Conservation (phyloP, 2,329 filamentous ascomycete species). For the Cercospora citrullina region DNA sequence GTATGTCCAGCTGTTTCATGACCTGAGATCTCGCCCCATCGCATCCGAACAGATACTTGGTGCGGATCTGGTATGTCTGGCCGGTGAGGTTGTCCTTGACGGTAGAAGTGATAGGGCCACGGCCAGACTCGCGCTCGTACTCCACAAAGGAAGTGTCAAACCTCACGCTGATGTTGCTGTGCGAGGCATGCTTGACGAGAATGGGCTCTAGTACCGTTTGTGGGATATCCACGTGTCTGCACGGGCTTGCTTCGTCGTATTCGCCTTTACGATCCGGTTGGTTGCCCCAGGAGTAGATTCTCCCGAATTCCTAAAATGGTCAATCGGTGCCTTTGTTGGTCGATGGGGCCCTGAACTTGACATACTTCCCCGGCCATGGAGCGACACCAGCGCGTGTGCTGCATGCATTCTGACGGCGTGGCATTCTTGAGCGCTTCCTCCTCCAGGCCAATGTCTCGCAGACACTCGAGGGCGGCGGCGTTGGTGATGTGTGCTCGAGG, state of each 20-base stretch:
- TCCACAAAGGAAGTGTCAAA: constrained; percentile 44
- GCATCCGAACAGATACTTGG: constrained; percentile 60
- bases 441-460: constrained; percentile 49
- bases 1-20: constrained; percentile 49
- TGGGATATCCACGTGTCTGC: constrained; percentile 46
- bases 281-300: constrained; percentile 47
- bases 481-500: constrained; percentile 63
- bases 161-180: constrained; percentile 43
- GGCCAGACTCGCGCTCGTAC: constrained; percentile 28
- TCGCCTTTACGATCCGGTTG: constrained; percentile 44
- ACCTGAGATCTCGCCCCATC: constrained; percentile 55
- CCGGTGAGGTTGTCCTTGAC: constrained; percentile 42
- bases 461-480: constrained; percentile 54
- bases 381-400: constrained; percentile 48
- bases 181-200: constrained; percentile 41
- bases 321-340: neutral
- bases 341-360: neutral
- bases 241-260: constrained; percentile 46
- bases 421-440: constrained; percentile 39
- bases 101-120: constrained; percentile 38
- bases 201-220: constrained; percentile 49
- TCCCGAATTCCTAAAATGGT: constrained; percentile 40
- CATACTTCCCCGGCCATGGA: constrained; percentile 44
- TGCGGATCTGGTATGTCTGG: constrained; percentile 49
- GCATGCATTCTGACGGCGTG: constrained; percentile 40